A percentile compares a stretch with the other conserved stretches of the same genome.
Evolutionary conservation across 148 eudicot genomes (phyloP).

Genomic region (Suaeda aralocaspica): DNA sequence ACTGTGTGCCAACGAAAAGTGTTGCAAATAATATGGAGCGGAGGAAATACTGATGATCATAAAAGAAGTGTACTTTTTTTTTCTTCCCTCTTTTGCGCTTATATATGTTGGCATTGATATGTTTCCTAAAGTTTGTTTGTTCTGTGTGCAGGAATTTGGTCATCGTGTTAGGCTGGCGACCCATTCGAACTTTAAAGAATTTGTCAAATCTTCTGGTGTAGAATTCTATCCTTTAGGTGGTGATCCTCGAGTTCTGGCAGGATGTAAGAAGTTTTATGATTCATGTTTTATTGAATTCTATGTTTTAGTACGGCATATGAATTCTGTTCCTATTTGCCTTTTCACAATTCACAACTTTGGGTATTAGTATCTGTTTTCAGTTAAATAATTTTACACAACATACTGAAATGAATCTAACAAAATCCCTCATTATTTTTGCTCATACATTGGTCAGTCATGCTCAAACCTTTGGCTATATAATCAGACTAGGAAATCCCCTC

Average conservation of each 20-base stretch:
- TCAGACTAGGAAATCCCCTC: neutral
- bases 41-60: neutral
- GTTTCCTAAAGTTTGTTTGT: slow-evolving; percentile 11
- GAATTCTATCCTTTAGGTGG: slow-evolving; percentile 93
- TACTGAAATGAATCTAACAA: neutral
- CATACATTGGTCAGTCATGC: neutral
- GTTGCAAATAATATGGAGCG: too few relatives aligned
- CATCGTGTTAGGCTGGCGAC: slow-evolving; percentile 96
- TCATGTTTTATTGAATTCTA: neutral
- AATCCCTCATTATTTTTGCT: neutral
- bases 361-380: neutral
- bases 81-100: neutral
- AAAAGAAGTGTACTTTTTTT: neutral
- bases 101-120: neutral
- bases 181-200: slow-evolving; percentile 68
- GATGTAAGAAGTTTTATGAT: slow-evolving; percentile 58
- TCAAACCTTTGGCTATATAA: neutral
- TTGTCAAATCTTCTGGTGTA: slow-evolving; percentile 88
- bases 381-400: too few relatives aligned
- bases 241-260: slow-evolving; percentile 91
- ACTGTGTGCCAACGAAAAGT: too few relatives aligned
- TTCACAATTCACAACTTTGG: neutral
- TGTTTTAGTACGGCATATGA: neutral
- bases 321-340: neutral
- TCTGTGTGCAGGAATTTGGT: slow-evolving; percentile 68